Percentiles rank a stretch among this genome's conserved stretches.
These are phyloP conservation scores for Yamadazyma membranifaciens DNA, from an alignment of 1,139 yeast species.

Conservation along the genomic window DNA sequence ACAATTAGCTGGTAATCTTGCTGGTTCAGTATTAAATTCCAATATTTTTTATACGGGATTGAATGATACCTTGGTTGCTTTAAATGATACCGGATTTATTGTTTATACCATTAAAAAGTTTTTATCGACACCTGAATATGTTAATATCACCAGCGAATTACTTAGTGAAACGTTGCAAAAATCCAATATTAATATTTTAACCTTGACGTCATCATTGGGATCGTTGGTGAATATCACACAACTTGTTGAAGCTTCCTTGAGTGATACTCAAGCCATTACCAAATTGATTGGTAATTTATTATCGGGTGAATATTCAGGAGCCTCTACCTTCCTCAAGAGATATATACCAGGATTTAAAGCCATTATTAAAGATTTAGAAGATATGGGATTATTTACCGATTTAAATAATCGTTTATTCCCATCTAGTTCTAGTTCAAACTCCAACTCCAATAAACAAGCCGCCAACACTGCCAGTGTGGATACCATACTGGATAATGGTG, in stretches of 20 bases:
- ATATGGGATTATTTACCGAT: constrained; percentile 38
- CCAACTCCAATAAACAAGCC: constrained; percentile 9
- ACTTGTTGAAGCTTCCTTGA: constrained; percentile 23
- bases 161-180: constrained; percentile 25
- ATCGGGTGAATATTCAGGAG: constrained; percentile 16
- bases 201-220: constrained; percentile 2
- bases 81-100: constrained; percentile 45
- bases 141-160: constrained; percentile 36
- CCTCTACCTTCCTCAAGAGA: constrained; percentile 18
- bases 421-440: background rate
- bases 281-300: constrained; percentile 24
- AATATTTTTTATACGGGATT: constrained; percentile 25
- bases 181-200: constrained; percentile 11
- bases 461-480: constrained; percentile 7
- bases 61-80: constrained; percentile 31
- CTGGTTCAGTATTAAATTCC: constrained; percentile 30
- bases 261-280: constrained; percentile 25
- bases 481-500: constrained; percentile 10
- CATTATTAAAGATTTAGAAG: constrained; percentile 34
- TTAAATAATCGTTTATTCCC: constrained; percentile 40
- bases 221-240: constrained; percentile 26
- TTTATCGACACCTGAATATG: constrained; percentile 34
- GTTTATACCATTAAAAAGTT: constrained; percentile 37
- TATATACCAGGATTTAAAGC: constrained; percentile 32
- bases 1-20: constrained; percentile 29